Evolutionary conservation across 2,329 filamentous ascomycete species (phyloP), one percentile per base, ranked within the genome.

Genomic region (Alternaria alternata): DNA sequence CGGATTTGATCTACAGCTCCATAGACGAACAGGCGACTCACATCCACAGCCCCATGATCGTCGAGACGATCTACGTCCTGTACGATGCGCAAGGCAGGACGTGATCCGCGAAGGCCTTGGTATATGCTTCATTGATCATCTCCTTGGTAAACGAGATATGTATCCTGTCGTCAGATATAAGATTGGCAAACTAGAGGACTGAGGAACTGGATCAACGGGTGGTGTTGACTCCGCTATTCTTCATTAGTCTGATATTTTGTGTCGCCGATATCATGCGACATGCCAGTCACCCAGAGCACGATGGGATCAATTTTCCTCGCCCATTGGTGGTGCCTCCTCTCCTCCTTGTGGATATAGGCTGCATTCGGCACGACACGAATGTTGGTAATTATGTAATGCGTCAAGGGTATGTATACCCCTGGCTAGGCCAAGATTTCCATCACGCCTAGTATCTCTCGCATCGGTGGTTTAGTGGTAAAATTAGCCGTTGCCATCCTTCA

Each of bases 31-130:
- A 28, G 8, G 1, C 38, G 26, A 30, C 24, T 20, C 20, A 56
- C 9, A 7, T 39, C 57, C 14, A 51, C 22, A 7, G 24, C 36
- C 8, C 57, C 57, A 14, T 41, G 38, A 7, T n/a, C 22, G 12
- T 32, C 44, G 5, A 59, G 51, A 1, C 39, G 18, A 16, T 39
- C 28, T 12, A 39, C 56, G 28, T 58, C 56, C 16, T 54, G 49
- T 1, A 54, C 7, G n/a, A 58, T 4, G 4, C 48, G 18, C 9
- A 47, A 32, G 5, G 20, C 12, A n/a, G 42, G 48, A 16, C 24
- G 32, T 22, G 18, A 3, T 12, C 11, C 16, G 56, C 43, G 48
- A 34, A 24, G 4, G 5, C 18, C 4, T 18, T 12, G 4, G 24
- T 12, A 2, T 3, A 6, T 3, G 12, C 11, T 16, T 48, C 14